phyloP scores from a whole-genome alignment of 345 rosid genomes.

The Passiflora organensis region DNA sequence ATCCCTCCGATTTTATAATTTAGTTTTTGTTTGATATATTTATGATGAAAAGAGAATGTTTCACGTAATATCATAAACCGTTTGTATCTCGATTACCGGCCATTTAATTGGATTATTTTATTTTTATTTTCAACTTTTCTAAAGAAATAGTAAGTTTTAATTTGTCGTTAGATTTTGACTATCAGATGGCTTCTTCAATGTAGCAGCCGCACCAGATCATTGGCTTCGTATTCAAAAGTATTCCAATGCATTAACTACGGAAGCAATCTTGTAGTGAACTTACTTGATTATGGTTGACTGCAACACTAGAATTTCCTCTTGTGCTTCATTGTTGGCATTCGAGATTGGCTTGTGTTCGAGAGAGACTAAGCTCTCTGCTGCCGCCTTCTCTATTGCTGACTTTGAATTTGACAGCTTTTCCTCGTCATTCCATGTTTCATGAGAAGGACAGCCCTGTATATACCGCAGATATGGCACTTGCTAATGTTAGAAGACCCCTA shows the following conservation, averaged over 20 bases:
- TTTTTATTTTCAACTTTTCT: too few species aligned
- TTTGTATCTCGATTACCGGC: too few species aligned
- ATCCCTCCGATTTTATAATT: too few species aligned
- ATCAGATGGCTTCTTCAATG: too few species aligned
- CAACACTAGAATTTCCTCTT: conserved; percentile 10
- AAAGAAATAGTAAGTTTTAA: too few species aligned
- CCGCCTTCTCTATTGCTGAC: conserved; percentile 13
- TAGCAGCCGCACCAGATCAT: too few species aligned
- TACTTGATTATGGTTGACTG: conserved; percentile 31
- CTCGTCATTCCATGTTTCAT: conserved; percentile 31
- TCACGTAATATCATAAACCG: too few species aligned
- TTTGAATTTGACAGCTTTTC: conserved; percentile 13
- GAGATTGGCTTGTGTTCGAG: conserved; percentile 44
- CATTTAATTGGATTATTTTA: too few species aligned
- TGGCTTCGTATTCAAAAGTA: too few species aligned
- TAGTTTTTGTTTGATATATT: too few species aligned
- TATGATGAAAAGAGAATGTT: too few species aligned
- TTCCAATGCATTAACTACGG: conserved; percentile 7
- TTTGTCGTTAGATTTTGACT: too few species aligned
- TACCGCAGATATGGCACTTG: conserved; percentile 23
- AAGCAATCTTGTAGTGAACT: background rate
- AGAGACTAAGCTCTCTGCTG: conserved; percentile 30
- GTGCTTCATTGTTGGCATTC: conserved; percentile 25
- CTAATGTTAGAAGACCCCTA: conserved; percentile 21
- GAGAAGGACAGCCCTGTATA: conserved; percentile 22